These are phyloP conservation scores for Colletotrichum eremochloae DNA, from an alignment of 2,329 filamentous ascomycete species.

Conservation along the genomic window DNA sequence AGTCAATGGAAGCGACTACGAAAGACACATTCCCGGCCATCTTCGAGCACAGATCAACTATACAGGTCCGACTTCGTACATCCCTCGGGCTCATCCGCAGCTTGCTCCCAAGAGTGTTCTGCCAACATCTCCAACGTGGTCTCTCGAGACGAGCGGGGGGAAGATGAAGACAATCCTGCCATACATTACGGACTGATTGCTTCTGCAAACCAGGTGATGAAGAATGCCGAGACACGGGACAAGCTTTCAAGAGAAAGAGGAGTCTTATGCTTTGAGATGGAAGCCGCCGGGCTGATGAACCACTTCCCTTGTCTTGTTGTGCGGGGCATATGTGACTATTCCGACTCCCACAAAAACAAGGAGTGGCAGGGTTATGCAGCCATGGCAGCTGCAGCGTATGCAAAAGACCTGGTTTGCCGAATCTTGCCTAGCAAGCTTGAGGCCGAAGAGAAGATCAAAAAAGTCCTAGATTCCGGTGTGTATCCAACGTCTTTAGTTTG, in stretches of 20 bases:
- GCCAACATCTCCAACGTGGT: neutral
- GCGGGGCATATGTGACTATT: conserved; percentile 57
- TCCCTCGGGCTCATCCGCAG: neutral
- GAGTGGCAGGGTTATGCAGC: conserved; percentile 55
- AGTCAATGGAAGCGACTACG: neutral
- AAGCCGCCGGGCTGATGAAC: conserved; percentile 48
- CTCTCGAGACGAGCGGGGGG: neutral
- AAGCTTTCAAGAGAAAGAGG: conserved; percentile 41
- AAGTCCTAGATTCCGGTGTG: conserved; percentile 6
- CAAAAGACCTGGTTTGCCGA: conserved; percentile 32
- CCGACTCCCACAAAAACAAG: conserved; percentile 56
- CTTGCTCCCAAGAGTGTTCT: neutral
- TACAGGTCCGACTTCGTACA: conserved; percentile 4
- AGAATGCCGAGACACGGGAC: conserved; percentile 50
- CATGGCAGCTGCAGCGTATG: conserved; percentile 50
- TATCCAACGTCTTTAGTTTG: neutral
- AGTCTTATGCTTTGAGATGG: conserved; percentile 49
- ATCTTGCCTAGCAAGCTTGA: conserved; percentile 41
- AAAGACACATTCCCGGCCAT: neutral
- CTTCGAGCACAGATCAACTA: conserved; percentile 6
- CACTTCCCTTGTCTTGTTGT: conserved; percentile 53
- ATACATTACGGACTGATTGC: conserved; percentile 48
- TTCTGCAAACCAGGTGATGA: conserved; percentile 54
- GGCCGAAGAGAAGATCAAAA: conserved; percentile 32
- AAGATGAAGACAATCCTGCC: neutral